A percentile compares a stretch with the other conserved stretches of the same genome.
Evolutionary conservation across 1,139 yeast genomes (phyloP).

Genomic region (Nakaseomyces delphensis): DNA sequence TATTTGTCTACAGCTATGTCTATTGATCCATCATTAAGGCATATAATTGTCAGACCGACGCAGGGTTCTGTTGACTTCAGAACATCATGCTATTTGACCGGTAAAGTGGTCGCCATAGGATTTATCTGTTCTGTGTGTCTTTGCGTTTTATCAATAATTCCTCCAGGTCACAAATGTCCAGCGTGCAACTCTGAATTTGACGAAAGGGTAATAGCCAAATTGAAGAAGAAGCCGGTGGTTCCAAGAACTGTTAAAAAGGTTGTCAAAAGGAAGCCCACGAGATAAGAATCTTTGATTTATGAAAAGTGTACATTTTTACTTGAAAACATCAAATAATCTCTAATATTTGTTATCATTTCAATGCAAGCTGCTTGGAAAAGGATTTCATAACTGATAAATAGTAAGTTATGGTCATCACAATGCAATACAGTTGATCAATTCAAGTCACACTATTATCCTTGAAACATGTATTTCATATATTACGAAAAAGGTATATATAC

Average conservation of each 20-base stretch:
- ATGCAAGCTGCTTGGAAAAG: too few relatives aligned
- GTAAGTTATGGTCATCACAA: too few relatives aligned
- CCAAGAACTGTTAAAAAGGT: constrained; percentile 16
- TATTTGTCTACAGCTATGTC: constrained; percentile 43
- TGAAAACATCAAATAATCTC: too few relatives aligned
- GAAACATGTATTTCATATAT: too few relatives aligned
- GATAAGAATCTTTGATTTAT: not conserved
- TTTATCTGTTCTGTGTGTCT: constrained; percentile 93
- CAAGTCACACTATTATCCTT: too few relatives aligned
- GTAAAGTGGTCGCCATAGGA: constrained; percentile 83
- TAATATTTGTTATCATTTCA: too few relatives aligned
- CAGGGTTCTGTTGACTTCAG: constrained; percentile 83
- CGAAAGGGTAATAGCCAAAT: constrained; percentile 46
- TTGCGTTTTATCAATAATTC: constrained; percentile 52
- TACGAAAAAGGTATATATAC: too few relatives aligned
- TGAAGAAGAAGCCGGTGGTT: constrained; percentile 37
- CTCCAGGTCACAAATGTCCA: constrained; percentile 48
- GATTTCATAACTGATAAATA: too few relatives aligned
- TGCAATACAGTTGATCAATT: too few relatives aligned
- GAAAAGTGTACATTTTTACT: too few relatives aligned
- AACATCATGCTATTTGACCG: constrained; percentile 89
- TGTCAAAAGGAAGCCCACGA: not conserved
- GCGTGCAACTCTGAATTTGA: constrained; percentile 60
- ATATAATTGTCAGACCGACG: constrained; percentile 70
- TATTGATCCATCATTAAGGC: constrained; percentile 74